phyloP scores from a whole-genome alignment of 306 rosid species.

The Ochetophila trinervis region DNA sequence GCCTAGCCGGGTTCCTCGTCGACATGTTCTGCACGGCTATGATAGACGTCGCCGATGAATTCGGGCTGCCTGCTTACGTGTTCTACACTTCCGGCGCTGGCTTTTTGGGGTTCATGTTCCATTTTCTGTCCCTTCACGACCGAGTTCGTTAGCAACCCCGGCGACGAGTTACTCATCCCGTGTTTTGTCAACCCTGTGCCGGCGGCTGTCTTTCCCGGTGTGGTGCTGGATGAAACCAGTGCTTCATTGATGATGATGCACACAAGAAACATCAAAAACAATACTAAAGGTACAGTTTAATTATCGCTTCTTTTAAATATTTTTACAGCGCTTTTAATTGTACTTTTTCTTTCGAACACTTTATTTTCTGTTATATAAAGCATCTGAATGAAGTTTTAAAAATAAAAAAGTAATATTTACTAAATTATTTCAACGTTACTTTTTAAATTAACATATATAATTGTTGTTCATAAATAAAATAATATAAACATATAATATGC shows the following conservation, averaged over 20 bases:
- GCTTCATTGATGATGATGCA: not conserved
- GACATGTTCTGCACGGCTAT: conserved; percentile 5
- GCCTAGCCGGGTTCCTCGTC: not conserved
- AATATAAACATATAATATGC: too few relatives aligned
- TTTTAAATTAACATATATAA: too few relatives aligned
- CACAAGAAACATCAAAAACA: not conserved
- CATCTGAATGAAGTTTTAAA: too few relatives aligned
- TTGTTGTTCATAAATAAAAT: too few relatives aligned
- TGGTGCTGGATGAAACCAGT: not conserved
- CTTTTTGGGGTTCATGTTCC: not conserved
- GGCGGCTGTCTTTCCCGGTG: not conserved
- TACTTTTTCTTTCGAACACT: too few relatives aligned
- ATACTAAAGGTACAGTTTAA: not conserved
- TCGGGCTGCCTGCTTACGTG: conserved; percentile 5
- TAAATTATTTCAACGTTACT: too few relatives aligned
- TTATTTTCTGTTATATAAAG: too few relatives aligned
- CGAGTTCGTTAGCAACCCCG: not conserved
- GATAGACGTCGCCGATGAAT: conserved; percentile 10
- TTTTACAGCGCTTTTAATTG: too few relatives aligned
- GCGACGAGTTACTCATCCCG: not conserved
- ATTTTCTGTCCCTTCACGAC: not conserved
- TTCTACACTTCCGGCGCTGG: conserved; percentile 11
- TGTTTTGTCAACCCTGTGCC: not conserved
- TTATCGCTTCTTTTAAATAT: too few relatives aligned
- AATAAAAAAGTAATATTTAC: too few relatives aligned